Evolutionary conservation across 768 basidiomycete genomes (phyloP), one percentile per base, ranked within the genome.

Genomic region (Suillus subalutaceus): DNA sequence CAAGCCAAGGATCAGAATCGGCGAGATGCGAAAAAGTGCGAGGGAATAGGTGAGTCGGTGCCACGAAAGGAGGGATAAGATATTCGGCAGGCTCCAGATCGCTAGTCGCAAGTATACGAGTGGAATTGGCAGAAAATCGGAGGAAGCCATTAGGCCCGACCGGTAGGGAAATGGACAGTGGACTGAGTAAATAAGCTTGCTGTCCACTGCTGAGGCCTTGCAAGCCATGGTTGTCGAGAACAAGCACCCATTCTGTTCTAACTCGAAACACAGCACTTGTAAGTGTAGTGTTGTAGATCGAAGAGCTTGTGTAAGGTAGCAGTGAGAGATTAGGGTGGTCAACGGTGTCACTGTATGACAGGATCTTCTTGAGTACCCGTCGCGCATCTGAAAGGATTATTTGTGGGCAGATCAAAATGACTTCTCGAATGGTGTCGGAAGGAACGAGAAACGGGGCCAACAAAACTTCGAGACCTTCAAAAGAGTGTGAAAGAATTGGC

Each of bases 61-160:
- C 68, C 7, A 88, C 77, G 67, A 91, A 87, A 3, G 90, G 90
- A 18, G 91, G 91, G 3, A 86, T 71, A 3, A 92, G 77, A 73
- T 84, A 87, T 4, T 78, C 72, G 3, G 85, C 87, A 32, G 81
- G 73, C 38, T 79, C 79, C 26, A 77, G 71, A 9, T 67, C 65
- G 0, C 72, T 70, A 10, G 77, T 74, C 6, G 79, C 72, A n/a
- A 67, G 62, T 52, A 82, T 65, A 58, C 75, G 81, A n/a, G 78
- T 74, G 43, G 68, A 69, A 63, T 77, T 73, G 37, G 57, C 65
- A 13, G 73, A 63, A 3, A 71, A 65, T 20, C 65, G 73, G 10
- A 69, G 62, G 35, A 78, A 64, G 44, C 82, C 81, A 53, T 75
- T 75, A 1, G 83, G 83, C 23, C 87, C 86, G 58, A 80, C 71